These are phyloP conservation scores for Parathielavia appendiculata DNA, from an alignment of 495 filamentous ascomycete species.

Conservation along the genomic window DNA sequence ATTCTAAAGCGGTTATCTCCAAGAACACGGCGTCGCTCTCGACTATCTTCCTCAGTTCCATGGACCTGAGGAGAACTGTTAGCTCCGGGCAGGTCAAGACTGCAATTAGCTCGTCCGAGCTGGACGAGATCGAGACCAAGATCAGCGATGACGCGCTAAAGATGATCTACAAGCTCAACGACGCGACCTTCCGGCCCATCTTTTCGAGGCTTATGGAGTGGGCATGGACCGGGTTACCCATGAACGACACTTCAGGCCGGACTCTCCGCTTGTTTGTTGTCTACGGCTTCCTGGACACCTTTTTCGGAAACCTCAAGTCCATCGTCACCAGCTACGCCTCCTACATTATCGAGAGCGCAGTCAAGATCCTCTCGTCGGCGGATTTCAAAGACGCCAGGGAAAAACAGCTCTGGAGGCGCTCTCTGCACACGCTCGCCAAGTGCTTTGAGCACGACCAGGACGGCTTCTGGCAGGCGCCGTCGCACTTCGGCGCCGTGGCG, in stretches of 20 bases:
- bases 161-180: conserved; percentile 95
- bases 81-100: conserved; percentile 24
- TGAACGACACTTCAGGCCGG: conserved; percentile 52
- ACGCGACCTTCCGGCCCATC: conserved; percentile 90
- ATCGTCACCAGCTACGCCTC: conserved; percentile 87
- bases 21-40: conserved; percentile 65
- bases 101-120: conserved; percentile 14
- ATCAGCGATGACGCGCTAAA: conserved; percentile 67
- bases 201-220: conserved; percentile 80
- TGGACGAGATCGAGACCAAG: conserved; percentile 52
- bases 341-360: conserved; percentile 71
- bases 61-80: conserved; percentile 63
- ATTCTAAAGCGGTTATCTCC: conserved; percentile 66
- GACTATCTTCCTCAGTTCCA: conserved; percentile 61
- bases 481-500: conserved; percentile 69
- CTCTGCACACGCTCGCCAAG: conserved; percentile 62
- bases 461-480: conserved; percentile 87
- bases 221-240: conserved; percentile 54
- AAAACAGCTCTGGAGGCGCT: conserved; percentile 53
- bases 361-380: conserved; percentile 53
- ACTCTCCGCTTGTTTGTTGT: conserved; percentile 58
- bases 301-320: conserved; percentile 84
- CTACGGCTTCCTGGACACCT: conserved; percentile 70
- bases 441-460: conserved; percentile 73
- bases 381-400: conserved; percentile 48